These are phyloP conservation scores for Ustanciosporium gigantosporum DNA, from an alignment of 1,284 basidiomycete genomes.

Conservation along the genomic window DNA sequence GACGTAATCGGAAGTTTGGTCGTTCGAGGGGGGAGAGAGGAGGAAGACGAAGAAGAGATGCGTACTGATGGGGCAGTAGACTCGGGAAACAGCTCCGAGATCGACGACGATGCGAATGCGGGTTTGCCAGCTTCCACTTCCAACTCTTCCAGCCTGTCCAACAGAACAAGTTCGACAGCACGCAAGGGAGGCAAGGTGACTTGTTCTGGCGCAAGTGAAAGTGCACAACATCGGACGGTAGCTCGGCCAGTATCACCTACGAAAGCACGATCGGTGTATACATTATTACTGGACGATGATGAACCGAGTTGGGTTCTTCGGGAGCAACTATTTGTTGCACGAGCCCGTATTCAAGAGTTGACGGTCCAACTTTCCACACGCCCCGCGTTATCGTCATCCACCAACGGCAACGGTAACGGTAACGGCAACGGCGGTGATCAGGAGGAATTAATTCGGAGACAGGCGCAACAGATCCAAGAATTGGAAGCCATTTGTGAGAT, in stretches of 20 bases:
- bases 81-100: constrained; percentile 1
- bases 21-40: constrained; percentile 38
- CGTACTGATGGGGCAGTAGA: neutral
- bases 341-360: constrained; percentile 30
- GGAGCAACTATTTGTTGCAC: constrained; percentile 52
- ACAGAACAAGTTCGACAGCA: neutral
- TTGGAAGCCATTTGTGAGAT: constrained; percentile 54
- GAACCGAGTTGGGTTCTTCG: constrained; percentile 47
- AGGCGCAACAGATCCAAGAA: constrained; percentile 43
- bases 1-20: constrained; percentile 51
- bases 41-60: constrained; percentile 5
- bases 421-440: constrained; percentile 12
- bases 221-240: neutral
- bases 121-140: neutral
- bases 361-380: constrained; percentile 33
- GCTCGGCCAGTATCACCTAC: constrained; percentile 44
- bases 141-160: neutral
- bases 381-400: constrained; percentile 20
- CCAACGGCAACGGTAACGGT: no score
- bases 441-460: constrained; percentile 22
- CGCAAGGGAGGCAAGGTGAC: neutral
- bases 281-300: constrained; percentile 28
- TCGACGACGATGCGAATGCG: neutral
- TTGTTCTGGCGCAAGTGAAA: no score
- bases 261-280: constrained; percentile 9